Percentiles rank a stretch among this genome's conserved stretches.
These are phyloP conservation scores for Penstemon newberryi DNA, from an alignment of 257 asterid genomes.

Conservation along the genomic window DNA sequence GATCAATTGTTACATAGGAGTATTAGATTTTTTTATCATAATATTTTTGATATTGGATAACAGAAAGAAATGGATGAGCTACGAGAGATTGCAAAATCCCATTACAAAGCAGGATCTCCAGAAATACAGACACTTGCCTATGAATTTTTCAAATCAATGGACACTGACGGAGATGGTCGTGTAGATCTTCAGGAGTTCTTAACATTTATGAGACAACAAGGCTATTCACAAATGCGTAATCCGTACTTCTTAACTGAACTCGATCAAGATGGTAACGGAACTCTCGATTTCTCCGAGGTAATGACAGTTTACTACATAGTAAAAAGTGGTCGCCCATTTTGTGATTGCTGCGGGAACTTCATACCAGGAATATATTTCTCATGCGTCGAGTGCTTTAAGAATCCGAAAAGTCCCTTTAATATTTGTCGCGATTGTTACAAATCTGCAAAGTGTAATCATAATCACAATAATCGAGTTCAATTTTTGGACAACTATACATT, in stretches of 20 bases:
- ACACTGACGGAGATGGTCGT: conserved; percentile 20
- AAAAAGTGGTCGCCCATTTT: conserved; percentile 27
- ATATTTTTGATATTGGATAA: background rate
- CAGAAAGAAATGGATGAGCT: background rate
- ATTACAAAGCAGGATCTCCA: conserved; percentile 4
- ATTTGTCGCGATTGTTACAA: conserved; percentile 23
- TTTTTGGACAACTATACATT: conserved; percentile 32
- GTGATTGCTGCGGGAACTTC: conserved; percentile 22
- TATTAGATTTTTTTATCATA: background rate
- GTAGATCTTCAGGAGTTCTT: conserved; percentile 25
- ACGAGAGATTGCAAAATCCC: conserved; percentile 12
- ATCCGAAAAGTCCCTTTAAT: background rate
- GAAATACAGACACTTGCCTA: conserved; percentile 6
- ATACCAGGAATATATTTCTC: conserved; percentile 25
- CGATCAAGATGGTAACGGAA: conserved; percentile 21
- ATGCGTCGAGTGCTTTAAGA: conserved; percentile 24
- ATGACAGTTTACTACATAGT: conserved; percentile 23
- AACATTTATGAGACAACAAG: conserved; percentile 24
- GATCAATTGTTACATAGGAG: no score
- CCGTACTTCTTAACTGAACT: conserved; percentile 17
- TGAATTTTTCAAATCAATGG: conserved; percentile 31
- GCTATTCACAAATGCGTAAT: conserved; percentile 21
- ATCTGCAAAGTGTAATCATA: conserved; percentile 4
- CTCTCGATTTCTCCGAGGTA: conserved; percentile 28
- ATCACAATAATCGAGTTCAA: conserved; percentile 4